Conservation (phyloP, 257 asterid species). For the Linaria vulgaris region DNA sequence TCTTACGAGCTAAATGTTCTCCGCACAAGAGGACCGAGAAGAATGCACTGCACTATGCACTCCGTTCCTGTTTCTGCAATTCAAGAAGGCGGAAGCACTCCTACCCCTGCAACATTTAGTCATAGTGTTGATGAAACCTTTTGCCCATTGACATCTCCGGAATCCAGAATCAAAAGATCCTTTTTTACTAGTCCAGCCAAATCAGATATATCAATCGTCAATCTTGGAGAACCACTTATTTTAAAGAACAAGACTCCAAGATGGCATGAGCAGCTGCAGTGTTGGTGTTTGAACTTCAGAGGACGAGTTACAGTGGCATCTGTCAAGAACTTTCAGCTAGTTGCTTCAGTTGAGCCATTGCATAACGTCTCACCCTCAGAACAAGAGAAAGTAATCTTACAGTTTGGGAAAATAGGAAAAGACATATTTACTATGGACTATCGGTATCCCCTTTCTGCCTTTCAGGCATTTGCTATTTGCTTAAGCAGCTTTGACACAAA, state of each 20-base stretch:
- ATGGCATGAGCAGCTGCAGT: constrained; percentile 94
- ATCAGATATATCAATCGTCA: constrained; percentile 20
- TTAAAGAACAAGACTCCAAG: constrained; percentile 86
- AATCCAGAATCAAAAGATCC: background rate
- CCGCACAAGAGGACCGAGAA: constrained; percentile 89
- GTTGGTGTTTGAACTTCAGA: constrained; percentile 93
- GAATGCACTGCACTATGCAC: constrained; percentile 78
- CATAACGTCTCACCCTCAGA: constrained; percentile 58
- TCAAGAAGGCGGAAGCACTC: constrained; percentile 84
- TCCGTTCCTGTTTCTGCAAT: constrained; percentile 72
- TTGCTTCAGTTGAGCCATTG: constrained; percentile 66
- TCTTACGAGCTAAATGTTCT: constrained; percentile 86
- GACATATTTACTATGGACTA: constrained; percentile 96
- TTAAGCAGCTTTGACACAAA: constrained; percentile 97
- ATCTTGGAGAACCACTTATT: constrained; percentile 44
- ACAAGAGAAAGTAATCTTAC: constrained; percentile 80
- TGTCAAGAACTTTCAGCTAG: constrained; percentile 90
- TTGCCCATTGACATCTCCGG: constrained; percentile 13
- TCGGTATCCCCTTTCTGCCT: constrained; percentile 87
- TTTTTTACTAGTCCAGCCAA: constrained; percentile 6
- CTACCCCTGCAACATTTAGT: constrained; percentile 67
- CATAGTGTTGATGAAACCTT: constrained; percentile 38
- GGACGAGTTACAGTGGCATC: constrained; percentile 98
- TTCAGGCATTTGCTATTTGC: constrained; percentile 94
- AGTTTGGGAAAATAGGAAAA: constrained; percentile 91